phyloP scores from a whole-genome alignment of 257 asterid genomes.

The Anisodus acutangulus region DNA sequence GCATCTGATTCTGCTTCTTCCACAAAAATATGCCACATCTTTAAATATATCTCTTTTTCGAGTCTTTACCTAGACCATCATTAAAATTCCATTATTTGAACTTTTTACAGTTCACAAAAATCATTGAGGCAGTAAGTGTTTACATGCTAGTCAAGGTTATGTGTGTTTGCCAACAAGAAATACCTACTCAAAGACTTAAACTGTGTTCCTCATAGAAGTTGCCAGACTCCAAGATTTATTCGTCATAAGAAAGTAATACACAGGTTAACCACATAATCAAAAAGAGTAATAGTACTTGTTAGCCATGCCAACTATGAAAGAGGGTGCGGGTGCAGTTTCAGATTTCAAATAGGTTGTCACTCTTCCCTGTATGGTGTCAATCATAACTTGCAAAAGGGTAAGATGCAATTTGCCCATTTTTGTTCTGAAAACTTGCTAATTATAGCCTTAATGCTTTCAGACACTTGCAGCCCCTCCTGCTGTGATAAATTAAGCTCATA shows the following conservation, averaged over 20 bases:
- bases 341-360: not conserved
- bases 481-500: not conserved
- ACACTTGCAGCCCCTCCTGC: not conserved
- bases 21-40: not conserved
- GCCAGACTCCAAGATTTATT: not conserved
- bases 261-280: not conserved
- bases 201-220: not conserved
- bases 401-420: not conserved
- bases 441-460: not conserved
- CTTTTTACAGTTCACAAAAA: not conserved
- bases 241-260: not conserved
- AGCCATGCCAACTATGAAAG: constrained; percentile 16
- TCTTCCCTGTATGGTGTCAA: not conserved
- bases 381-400: not conserved
- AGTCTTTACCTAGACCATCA: not conserved
- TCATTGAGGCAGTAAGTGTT: not conserved
- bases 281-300: not conserved
- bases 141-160: not conserved
- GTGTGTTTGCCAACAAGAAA: not conserved
- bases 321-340: not conserved
- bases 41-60: not conserved
- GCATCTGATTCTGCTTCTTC: constrained; percentile 4
- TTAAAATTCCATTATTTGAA: not conserved
- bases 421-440: not conserved
- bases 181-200: not conserved